phyloP scores from a whole-genome alignment of 2,329 filamentous ascomycete species.

The Akanthomyces dipterigenus region DNA sequence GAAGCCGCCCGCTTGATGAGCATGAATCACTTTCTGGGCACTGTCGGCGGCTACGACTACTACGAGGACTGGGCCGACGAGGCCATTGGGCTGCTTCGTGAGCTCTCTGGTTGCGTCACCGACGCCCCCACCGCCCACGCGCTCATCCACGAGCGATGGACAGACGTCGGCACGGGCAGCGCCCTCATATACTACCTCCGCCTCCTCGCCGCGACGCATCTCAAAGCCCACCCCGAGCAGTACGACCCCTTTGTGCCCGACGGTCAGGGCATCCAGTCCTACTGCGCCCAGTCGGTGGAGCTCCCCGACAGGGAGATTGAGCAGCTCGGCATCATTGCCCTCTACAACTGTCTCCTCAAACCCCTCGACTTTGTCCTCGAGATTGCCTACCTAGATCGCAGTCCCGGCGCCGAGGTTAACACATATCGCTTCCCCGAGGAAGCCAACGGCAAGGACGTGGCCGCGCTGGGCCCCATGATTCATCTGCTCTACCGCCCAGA shows the following conservation, averaged over 20 bases:
- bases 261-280: conserved; percentile 53
- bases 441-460: conserved; percentile 37
- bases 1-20: conserved; percentile 68
- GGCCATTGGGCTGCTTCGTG: conserved; percentile 60
- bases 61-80: conserved; percentile 79
- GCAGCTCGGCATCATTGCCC: conserved; percentile 71
- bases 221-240: conserved; percentile 63
- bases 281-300: conserved; percentile 66
- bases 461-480: conserved; percentile 43
- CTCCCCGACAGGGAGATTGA: conserved; percentile 79
- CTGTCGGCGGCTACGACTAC: conserved; percentile 62
- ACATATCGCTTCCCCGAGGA: conserved; percentile 57
- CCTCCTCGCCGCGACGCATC: conserved; percentile 75
- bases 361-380: conserved; percentile 74
- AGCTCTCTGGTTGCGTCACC: conserved; percentile 52
- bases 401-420: conserved; percentile 69
- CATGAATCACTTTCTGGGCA: conserved; percentile 63
- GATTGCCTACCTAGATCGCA: conserved; percentile 86
- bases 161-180: conserved; percentile 59
- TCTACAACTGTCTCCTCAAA: conserved; percentile 73
- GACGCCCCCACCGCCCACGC: conserved; percentile 50
- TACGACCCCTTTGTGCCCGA: conserved; percentile 68
- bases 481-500: conserved; percentile 62
- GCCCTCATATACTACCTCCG: conserved; percentile 80
- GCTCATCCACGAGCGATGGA: conserved; percentile 62